Evolutionary conservation across 73 alveolate genomes (phyloP).

Genomic region (Strombidium stylifer): DNA sequence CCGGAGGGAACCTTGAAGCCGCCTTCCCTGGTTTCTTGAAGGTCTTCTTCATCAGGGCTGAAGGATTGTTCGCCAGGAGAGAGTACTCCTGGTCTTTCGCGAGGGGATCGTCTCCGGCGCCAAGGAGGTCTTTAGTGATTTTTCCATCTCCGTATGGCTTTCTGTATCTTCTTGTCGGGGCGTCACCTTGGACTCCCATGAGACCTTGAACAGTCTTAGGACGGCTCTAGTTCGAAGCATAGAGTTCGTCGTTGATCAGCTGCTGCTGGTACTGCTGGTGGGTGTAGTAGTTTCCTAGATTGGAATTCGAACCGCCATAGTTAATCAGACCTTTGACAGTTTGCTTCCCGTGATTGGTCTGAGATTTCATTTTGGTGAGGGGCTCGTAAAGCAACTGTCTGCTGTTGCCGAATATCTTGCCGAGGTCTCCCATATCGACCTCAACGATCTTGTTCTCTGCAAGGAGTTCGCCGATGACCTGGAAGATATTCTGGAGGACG

Average conservation of each 20-base stretch:
- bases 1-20: constrained; percentile 90
- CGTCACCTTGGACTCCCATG: constrained; percentile 6
- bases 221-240: background rate
- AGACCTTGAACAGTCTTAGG: background rate
- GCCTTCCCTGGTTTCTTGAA: constrained; percentile 87
- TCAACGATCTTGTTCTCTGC: constrained; percentile 62
- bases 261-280: constrained; percentile 38
- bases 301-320: constrained; percentile 1
- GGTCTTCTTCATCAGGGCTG: constrained; percentile 56
- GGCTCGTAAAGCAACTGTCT: constrained; percentile 53
- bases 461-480: constrained; percentile 61
- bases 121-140: constrained; percentile 67
- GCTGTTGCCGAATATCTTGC: constrained; percentile 55
- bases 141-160: constrained; percentile 69
- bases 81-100: constrained; percentile 81
- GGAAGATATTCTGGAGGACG: constrained; percentile 50
- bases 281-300: constrained; percentile 12
- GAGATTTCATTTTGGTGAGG: constrained; percentile 50
- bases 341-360: constrained; percentile 62
- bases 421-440: constrained; percentile 68
- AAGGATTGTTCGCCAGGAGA: constrained; percentile 70
- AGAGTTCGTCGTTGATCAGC: constrained; percentile 40
- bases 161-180: constrained; percentile 81
- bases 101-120: constrained; percentile 91
- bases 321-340: constrained; percentile 72